A percentile compares a stretch with the other conserved stretches of the same genome.
Evolutionary conservation across 768 basidiomycete genomes (phyloP).

Genomic region (Hemileccinum rubropunctum): DNA sequence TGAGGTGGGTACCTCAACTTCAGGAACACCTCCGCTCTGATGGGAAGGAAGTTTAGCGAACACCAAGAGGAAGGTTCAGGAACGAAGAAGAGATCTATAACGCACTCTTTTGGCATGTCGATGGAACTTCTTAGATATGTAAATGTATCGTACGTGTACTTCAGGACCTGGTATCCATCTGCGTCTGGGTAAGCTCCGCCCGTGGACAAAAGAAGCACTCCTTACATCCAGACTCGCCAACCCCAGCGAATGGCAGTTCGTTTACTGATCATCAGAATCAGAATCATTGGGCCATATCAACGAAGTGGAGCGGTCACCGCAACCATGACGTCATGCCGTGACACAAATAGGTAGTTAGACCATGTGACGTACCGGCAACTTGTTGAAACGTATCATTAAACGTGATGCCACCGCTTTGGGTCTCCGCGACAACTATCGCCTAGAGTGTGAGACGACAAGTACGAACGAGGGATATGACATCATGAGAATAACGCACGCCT

Average conservation of each 20-base stretch:
- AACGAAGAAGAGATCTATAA: background rate
- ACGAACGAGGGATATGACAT: background rate
- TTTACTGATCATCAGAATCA: conserved; percentile 21
- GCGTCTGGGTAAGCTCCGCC: background rate
- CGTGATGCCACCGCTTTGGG: conserved; percentile 53
- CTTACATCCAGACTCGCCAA: conserved; percentile 67
- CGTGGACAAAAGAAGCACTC: background rate
- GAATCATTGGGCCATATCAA: conserved; percentile 1
- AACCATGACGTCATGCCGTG: conserved; percentile 12
- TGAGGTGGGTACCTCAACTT: conserved; percentile 25
- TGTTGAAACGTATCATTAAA: conserved; percentile 64
- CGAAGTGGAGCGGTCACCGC: conserved; percentile 6
- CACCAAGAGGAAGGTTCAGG: background rate
- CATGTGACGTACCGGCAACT: conserved; percentile 38
- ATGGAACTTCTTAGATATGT: conserved; percentile 46
- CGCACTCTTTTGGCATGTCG: conserved; percentile 59
- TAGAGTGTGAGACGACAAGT: background rate
- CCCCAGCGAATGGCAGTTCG: conserved; percentile 50
- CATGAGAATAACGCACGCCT: conserved; percentile 31
- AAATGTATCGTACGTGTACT: conserved; percentile 55
- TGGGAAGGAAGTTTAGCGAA: conserved; percentile 3
- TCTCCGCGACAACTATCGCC: conserved; percentile 48
- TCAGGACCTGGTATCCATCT: conserved; percentile 57
- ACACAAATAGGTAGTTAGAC: background rate
- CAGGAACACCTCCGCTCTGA: conserved; percentile 23